Conservation (phyloP, 2,329 filamentous ascomycete species). For the Aspergillus transmontanensis region DNA sequence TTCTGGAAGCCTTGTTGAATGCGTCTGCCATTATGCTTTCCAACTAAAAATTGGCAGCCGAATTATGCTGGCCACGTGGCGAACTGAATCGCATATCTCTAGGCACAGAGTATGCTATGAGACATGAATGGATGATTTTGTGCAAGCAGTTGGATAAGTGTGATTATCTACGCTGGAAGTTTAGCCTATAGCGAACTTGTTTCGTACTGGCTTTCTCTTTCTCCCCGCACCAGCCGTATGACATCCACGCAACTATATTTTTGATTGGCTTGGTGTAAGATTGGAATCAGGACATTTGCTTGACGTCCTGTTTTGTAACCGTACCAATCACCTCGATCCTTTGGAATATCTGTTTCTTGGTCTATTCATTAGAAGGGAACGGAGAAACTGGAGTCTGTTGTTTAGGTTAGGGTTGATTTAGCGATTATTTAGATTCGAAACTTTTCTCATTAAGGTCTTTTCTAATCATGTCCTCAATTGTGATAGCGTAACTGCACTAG, state of each 20-base stretch:
- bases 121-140: constrained; percentile 15
- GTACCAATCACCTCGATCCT: neutral
- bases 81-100: constrained; percentile 9
- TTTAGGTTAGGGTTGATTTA: constrained; percentile 6
- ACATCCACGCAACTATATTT: neutral
- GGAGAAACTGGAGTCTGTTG: constrained; percentile 18
- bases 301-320: neutral
- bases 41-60: neutral
- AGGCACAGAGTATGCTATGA: constrained; percentile 11
- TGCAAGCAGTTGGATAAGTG: neutral
- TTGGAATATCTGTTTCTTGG: neutral
- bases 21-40: neutral
- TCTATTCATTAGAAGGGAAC: constrained; percentile 16
- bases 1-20: constrained; percentile 18
- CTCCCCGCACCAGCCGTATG: neutral
- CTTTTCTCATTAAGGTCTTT: constrained; percentile 2
- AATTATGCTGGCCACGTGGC: constrained; percentile 19
- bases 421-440: constrained; percentile 1
- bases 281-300: constrained; percentile 4
- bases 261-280: constrained; percentile 4
- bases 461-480: constrained; percentile 1
- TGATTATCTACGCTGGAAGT: neutral
- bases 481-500: constrained; percentile 4
- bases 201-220: neutral
- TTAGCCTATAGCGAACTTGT: neutral